These are phyloP conservation scores for Acacia concinna DNA, from an alignment of 331 rosid species.

Conservation along the genomic window DNA sequence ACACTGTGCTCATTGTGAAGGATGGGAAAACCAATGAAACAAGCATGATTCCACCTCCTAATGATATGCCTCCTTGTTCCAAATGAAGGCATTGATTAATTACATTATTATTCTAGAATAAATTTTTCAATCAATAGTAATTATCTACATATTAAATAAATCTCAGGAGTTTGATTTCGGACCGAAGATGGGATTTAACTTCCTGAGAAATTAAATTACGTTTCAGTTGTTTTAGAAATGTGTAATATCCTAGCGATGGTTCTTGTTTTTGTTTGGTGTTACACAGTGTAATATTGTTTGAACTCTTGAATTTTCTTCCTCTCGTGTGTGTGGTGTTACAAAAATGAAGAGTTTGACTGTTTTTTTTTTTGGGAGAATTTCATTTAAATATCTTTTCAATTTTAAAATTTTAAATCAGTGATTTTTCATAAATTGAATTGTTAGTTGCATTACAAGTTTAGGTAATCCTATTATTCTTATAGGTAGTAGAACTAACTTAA, in stretches of 20 bases:
- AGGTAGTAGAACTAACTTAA: no score
- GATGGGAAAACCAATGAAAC: constrained; percentile 4
- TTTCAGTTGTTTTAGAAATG: neutral
- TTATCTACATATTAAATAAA: neutral
- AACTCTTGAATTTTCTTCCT: neutral
- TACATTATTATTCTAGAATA: neutral
- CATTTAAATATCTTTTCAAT: no score
- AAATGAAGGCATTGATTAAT: neutral
- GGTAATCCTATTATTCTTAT: no score
- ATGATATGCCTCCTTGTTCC: constrained; percentile 15
- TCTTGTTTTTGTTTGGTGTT: neutral
- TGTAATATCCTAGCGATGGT: neutral
- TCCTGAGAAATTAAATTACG: neutral
- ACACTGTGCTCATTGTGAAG: constrained; percentile 18
- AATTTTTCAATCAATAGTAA: neutral
- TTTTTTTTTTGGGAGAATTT: no score
- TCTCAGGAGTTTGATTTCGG: neutral
- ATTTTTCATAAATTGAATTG: no score
- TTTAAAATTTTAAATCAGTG: no score
- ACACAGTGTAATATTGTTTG: neutral
- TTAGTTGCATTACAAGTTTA: no score
- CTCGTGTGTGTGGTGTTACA: neutral
- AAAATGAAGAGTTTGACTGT: neutral
- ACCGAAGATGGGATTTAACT: neutral
- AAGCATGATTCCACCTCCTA: constrained; percentile 11